phyloP scores from a whole-genome alignment of 208 protist genomes.

The Jaenimonas drosophilae region DNA sequence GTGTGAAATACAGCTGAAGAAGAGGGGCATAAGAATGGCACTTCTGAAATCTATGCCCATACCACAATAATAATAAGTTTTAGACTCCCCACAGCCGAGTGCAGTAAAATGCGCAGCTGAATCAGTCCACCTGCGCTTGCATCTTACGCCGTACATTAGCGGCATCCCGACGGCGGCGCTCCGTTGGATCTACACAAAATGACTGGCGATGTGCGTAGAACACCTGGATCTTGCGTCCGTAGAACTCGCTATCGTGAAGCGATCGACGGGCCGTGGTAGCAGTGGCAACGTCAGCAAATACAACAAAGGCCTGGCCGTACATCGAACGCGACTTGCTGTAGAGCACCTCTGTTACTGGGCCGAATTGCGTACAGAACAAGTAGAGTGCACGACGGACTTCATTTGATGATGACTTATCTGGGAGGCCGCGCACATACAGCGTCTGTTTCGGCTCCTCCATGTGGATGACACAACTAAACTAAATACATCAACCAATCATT shows the following conservation, averaged over 20 bases:
- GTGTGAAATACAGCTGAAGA: conserved; percentile 1
- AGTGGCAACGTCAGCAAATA: conserved; percentile 78
- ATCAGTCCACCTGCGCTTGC: too few species aligned
- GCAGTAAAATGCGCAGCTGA: background rate
- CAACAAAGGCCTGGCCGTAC: conserved; percentile 82
- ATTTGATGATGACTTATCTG: conserved; percentile 67
- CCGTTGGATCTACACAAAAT: conserved; percentile 57
- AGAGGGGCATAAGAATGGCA: background rate
- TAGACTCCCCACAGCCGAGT: background rate
- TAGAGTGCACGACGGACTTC: conserved; percentile 71
- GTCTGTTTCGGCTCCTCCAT: conserved; percentile 78
- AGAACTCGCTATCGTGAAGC: conserved; percentile 61
- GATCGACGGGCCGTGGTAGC: conserved; percentile 56
- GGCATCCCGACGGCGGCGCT: conserved; percentile 51
- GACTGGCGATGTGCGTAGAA: conserved; percentile 68
- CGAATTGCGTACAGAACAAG: conserved; percentile 80
- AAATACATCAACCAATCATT: too few species aligned
- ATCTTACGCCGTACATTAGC: too few species aligned
- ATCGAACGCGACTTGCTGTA: conserved; percentile 45
- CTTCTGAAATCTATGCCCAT: too few species aligned
- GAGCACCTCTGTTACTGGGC: conserved; percentile 57
- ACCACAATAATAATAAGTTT: background rate
- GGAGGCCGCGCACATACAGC: conserved; percentile 73
- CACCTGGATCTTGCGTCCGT: conserved; percentile 57
- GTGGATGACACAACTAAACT: too few species aligned